phyloP scores from a whole-genome alignment of 2,329 filamentous ascomycete genomes.

The Exophiala viscosa region DNA sequence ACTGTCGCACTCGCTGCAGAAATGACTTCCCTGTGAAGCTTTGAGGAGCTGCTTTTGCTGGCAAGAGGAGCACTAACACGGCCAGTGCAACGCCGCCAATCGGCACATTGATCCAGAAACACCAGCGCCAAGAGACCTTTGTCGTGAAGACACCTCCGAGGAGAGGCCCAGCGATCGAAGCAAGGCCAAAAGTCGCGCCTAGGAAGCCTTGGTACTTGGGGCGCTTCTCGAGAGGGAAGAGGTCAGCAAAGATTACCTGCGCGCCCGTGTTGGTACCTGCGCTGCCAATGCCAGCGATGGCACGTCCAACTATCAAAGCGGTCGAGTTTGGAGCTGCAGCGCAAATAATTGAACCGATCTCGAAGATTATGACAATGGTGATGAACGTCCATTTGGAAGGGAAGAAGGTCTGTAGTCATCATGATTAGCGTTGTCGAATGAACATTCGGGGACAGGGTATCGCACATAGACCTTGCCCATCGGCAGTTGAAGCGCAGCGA shows the following conservation, averaged over 20 bases:
- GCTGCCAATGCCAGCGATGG: slow-evolving; percentile 40
- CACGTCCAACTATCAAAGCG: slow-evolving; percentile 40
- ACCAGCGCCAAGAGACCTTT: slow-evolving; percentile 30
- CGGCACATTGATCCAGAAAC: slow-evolving; percentile 28
- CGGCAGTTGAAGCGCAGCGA: slow-evolving; percentile 40
- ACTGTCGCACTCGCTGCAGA: too few species aligned
- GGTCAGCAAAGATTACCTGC: slow-evolving; percentile 28
- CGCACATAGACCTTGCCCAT: slow-evolving; percentile 41
- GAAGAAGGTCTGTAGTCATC: slow-evolving; percentile 33
- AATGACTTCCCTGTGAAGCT: slow-evolving; percentile 4
- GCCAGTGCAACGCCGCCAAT: slow-evolving; percentile 36
- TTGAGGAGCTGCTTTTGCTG: slow-evolving; percentile 29
- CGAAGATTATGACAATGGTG: slow-evolving; percentile 39
- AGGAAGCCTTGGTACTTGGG: slow-evolving; percentile 25
- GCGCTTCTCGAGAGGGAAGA: slow-evolving; percentile 29
- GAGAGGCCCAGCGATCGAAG: slow-evolving; percentile 38
- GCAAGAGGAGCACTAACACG: slow-evolving; percentile 27
- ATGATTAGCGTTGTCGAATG: too few species aligned
- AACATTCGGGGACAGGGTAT: too few species aligned
- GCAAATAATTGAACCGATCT: slow-evolving; percentile 41
- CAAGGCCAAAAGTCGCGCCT: slow-evolving; percentile 32
- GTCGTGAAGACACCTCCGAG: slow-evolving; percentile 43
- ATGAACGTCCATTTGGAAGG: slow-evolving; percentile 44
- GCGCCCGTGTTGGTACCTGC: slow-evolving; percentile 40
- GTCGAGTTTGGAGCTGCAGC: slow-evolving; percentile 38